Percentiles rank a stretch among this genome's conserved stretches.
phyloP scores from a whole-genome alignment of 1,139 yeast species.

The Kodamaea sp. region DNA sequence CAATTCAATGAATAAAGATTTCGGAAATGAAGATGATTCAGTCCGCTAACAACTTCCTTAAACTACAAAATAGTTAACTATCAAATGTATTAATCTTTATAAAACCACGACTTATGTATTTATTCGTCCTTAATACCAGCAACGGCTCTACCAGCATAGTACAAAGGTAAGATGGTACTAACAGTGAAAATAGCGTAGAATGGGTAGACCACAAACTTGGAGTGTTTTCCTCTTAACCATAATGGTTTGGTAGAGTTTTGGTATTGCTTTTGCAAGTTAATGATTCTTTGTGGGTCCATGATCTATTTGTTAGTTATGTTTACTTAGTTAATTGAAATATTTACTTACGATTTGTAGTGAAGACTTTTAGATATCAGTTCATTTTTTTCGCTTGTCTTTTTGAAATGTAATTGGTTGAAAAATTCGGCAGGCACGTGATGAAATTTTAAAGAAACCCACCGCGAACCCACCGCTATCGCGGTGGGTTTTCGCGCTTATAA shows the following conservation, averaged over 20 bases:
- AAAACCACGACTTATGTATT: constrained; percentile 2
- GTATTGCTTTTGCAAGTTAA: constrained; percentile 70
- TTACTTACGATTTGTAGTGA: constrained; percentile 3
- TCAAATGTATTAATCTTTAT: constrained; percentile 1
- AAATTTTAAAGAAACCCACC: too few species aligned
- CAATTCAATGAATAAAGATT: too few species aligned
- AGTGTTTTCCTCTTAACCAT: constrained; percentile 71
- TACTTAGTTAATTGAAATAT: constrained; percentile 5
- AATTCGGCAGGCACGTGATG: too few species aligned
- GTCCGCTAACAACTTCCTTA: constrained; percentile 3
- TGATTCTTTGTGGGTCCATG: constrained; percentile 64
- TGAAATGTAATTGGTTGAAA: constrained; percentile 1
- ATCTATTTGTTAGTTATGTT: constrained; percentile 9
- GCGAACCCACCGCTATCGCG: too few species aligned
- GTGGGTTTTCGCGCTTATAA: too few species aligned
- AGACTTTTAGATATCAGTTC: constrained; percentile 15
- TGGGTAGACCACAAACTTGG: constrained; percentile 81
- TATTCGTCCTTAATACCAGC: constrained; percentile 60
- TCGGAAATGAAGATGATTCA: too few species aligned
- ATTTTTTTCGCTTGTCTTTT: constrained; percentile 15
- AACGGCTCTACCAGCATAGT: constrained; percentile 77
- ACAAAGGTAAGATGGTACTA: constrained; percentile 65
- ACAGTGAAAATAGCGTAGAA: constrained; percentile 82
- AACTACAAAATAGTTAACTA: neutral
- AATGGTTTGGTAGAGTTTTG: constrained; percentile 69